These are phyloP conservation scores for Cinnamomum chago DNA, from an alignment of 164 flowering plant genomes.

Conservation along the genomic window DNA sequence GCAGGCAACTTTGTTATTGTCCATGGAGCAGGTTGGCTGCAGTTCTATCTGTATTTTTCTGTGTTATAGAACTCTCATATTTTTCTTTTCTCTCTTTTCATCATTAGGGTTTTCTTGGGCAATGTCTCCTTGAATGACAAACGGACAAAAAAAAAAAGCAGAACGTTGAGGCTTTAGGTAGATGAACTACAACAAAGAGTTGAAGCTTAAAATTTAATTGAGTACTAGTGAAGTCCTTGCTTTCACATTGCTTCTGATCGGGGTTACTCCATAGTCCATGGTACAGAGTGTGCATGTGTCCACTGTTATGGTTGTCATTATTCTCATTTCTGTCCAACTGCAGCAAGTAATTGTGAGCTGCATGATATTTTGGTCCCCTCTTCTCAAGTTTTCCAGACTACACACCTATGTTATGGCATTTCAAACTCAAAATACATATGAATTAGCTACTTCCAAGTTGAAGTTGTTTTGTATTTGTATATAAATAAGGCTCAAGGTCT, in stretches of 20 bases:
- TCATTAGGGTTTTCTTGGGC: not conserved
- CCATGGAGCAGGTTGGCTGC: conserved; percentile 84
- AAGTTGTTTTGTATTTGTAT: not conserved
- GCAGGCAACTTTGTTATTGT: conserved; percentile 61
- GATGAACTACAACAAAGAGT: too few relatives aligned
- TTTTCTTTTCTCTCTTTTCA: not conserved
- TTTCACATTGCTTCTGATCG: not conserved
- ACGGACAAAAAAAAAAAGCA: not conserved
- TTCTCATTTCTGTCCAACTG: not conserved
- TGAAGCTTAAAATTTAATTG: too few relatives aligned
- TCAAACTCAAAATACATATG: too few relatives aligned
- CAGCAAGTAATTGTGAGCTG: not conserved
- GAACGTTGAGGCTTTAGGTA: not conserved
- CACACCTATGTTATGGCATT: not conserved
- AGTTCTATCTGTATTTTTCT: not conserved
- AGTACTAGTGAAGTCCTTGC: too few relatives aligned
- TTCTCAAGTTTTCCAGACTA: not conserved
- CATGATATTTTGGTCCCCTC: not conserved
- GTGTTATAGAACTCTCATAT: not conserved
- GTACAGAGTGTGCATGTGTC: not conserved
- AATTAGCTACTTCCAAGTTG: not conserved
- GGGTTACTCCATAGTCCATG: not conserved
- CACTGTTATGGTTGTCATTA: not conserved
- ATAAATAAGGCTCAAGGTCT: not conserved
- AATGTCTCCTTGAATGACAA: not conserved